Base-by-base conservation (phyloP, 2,329 filamentous ascomycete genomes). In the Colletotrichum caudatum region DNA sequence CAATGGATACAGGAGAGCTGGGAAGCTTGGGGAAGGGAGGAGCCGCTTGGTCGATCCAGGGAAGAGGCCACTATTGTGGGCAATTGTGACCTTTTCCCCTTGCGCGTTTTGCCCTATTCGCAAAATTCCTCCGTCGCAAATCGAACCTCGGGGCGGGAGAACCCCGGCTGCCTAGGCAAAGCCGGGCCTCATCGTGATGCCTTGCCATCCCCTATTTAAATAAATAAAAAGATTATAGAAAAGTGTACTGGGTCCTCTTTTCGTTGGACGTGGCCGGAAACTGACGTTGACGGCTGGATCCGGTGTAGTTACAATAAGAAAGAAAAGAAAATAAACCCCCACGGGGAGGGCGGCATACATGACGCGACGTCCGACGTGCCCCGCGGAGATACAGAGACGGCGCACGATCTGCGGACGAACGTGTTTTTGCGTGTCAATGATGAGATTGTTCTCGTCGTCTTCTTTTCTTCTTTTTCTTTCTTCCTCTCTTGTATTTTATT, bases 331-430 rank as follows among this genome's bases (percentile, higher is more conserved):
- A 51, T 20, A 11, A n/a, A n/a, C n/a, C n/a, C n/a, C n/a, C n/a
- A n/a, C n/a, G n/a, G n/a, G n/a, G 23, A 18, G 20, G 41, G 8
- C 8, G 33, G 64, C 29, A 62, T 64, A 67, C 37, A 39, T 67
- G 64, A 67, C 39, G 33, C 41, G 12, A 44, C 16, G 41, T 44
- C 9, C 41, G 35, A 35, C 9, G 7, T 16, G 14, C 8, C 41
- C 41, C 41, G 41, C 41, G 41, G 65, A 71, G 65, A 67, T 67
- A 12, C 58, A 53, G 41, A 35, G 51, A 54, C 44, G 2, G 16
- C 41, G 41, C 8, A 35, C 14, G 18, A 33, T 71, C 44, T 62
- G 26, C 50, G 64, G 48, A 18, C 18, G 41, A 35, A 48, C 54
- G 16, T 33, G 29, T 29, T 29, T 12, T 33, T 18, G 51, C 35